Conservation (phyloP, 2,329 filamentous ascomycete genomes). For the Penicillium polonicum region DNA sequence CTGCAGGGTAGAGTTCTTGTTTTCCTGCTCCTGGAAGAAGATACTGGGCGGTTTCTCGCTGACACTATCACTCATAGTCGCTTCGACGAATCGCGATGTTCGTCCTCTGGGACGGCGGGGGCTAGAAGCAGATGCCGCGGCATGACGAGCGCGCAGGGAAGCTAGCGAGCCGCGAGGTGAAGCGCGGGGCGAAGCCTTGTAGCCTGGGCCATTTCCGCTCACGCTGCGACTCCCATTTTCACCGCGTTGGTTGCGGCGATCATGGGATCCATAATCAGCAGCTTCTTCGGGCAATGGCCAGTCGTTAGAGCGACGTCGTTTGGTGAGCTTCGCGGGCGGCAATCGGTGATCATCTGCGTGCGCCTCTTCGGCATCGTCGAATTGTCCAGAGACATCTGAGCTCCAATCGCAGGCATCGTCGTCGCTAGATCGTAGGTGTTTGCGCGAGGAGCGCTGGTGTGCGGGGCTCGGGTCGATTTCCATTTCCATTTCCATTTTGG, state of each 20-base stretch:
- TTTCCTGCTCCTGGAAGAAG: constrained; percentile 54
- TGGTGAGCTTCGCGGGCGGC: constrained; percentile 35
- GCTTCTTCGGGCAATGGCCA: constrained; percentile 42
- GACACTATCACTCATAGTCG: constrained; percentile 79
- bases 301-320: constrained; percentile 46
- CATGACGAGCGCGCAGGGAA: constrained; percentile 21
- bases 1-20: constrained; percentile 22
- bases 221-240: constrained; percentile 6
- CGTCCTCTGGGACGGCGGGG: constrained; percentile 44
- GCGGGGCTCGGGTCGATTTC: constrained; percentile 18
- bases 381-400: constrained; percentile 37
- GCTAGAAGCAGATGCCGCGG: constrained; percentile 16
- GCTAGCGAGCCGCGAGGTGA: constrained; percentile 20
- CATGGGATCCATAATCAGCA: constrained; percentile 18
- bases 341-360: constrained; percentile 23
- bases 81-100: constrained; percentile 70
- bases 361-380: constrained; percentile 38
- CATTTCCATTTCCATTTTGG: constrained; percentile 12
- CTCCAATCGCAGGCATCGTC: constrained; percentile 23
- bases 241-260: constrained; percentile 11
- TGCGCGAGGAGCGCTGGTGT: constrained; percentile 28
- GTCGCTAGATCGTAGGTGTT: constrained; percentile 29
- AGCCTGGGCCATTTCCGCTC: neutral
- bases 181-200: constrained; percentile 19
- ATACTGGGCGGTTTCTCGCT: constrained; percentile 69